Base-by-base conservation (phyloP, 345 rosid species). In the Viola odorata region DNA sequence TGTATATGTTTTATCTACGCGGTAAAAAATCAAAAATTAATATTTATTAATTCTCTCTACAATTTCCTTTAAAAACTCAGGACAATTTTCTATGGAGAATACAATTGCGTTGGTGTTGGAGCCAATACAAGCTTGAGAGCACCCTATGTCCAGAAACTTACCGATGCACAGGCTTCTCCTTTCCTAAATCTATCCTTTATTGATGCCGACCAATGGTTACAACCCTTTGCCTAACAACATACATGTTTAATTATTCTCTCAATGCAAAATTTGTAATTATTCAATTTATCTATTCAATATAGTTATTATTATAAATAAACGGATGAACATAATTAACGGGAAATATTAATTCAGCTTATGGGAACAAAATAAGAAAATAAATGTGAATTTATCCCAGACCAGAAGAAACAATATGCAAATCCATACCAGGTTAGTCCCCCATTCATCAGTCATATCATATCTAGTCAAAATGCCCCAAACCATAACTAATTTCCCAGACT, bases 171-270 rank as follows among this genome's bases (percentile, higher is more conserved):
- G 50, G 90, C 86, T 58, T 64, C 78, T 58, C 53, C 69, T 60
- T 87, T 85, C 63, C 80, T 87, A 6, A 75, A 79, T 53, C 16
- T 61, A 1, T 68, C 94, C 36, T 89, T 72, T 51, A 73, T 89
- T 37, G 96, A 92, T 60, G 96, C 84, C 5, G 87, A 92, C 66
- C 88, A 81, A 49, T 92, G 98, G 96, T 45, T 89, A 55, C 85
- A 71, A 47, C 38, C 51, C 32, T 62, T 14, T 8, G 36, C 3
- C 17, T 16, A 50, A 12, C n/a, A n/a, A n/a, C n/a, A n/a, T n/a
- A n/a, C n/a, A n/a, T 23, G 1, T 23, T 23, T 23, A 0, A 0
- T 23, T 23, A 0, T 2, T 23, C 2, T 23, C 32, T 23, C 32
- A 23, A 23, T 23, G 2, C 32, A 23, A 23, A 23, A 23, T 23